Evolutionary conservation across 371 early-diverging fungal species (phyloP).

Genomic region (Globomyces sp.): DNA sequence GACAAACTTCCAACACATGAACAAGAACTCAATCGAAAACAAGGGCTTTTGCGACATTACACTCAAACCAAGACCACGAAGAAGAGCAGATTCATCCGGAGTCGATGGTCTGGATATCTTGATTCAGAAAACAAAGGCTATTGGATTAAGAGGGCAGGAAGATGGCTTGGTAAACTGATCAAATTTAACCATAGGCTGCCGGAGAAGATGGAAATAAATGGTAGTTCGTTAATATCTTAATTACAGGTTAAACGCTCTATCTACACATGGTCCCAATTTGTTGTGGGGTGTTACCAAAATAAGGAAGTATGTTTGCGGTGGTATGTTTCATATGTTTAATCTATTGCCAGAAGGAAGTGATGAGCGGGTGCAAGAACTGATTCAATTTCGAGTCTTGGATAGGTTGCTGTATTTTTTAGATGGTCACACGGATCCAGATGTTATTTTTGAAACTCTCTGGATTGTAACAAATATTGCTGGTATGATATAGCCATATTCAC

Average conservation of each 20-base stretch:
- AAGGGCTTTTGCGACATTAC: not conserved
- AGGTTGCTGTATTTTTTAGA: slow-evolving; percentile 10
- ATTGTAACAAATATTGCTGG: slow-evolving; percentile 22
- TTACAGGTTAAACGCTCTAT: not conserved
- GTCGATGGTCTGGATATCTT: slow-evolving; percentile 18
- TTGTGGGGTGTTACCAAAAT: slow-evolving; percentile 10
- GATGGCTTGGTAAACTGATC: slow-evolving; percentile 1
- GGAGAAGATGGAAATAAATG: slow-evolving; percentile 12
- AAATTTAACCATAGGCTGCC: not conserved
- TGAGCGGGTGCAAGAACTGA: slow-evolving; percentile 10
- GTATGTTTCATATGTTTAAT: not conserved
- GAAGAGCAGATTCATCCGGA: not conserved
- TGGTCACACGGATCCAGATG: not conserved
- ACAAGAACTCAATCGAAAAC: too few relatives aligned
- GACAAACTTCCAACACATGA: too few relatives aligned
- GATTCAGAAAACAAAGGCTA: slow-evolving; percentile 22
- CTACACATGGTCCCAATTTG: not conserved
- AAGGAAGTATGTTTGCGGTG: slow-evolving; percentile 23
- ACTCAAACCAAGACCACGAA: slow-evolving; percentile 18
- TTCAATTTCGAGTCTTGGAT: slow-evolving; percentile 1
- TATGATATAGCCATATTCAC: not conserved
- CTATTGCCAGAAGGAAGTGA: slow-evolving; percentile 15
- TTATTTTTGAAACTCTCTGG: slow-evolving; percentile 23
- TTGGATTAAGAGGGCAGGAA: slow-evolving; percentile 2
- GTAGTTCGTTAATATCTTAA: too few relatives aligned